Base-by-base conservation (phyloP, 2,329 filamentous ascomycete genomes). In the Neonectria hederae region DNA sequence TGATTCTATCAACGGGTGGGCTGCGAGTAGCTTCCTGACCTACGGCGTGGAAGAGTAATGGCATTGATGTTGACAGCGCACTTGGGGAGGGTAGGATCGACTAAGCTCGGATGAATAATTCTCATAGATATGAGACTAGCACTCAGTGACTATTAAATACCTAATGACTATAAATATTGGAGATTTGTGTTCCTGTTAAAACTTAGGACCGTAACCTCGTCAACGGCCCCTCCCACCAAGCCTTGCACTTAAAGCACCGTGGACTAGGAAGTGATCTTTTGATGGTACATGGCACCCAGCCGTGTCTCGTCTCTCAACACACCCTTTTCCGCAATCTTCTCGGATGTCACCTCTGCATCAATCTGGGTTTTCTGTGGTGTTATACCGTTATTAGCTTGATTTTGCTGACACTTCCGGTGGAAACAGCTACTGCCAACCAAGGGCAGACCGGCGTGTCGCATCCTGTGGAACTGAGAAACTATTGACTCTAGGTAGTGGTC, bases 301-400 rank as follows among this genome's bases (percentile, higher is more conserved):
- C 61, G 67, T 28, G 21, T 66, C 19, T 55, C 70, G 9, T 72
- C 70, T n/a, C 62, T 72, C 2, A 60, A 54, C 42, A 64, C 67
- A 5, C 70, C 69, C 5, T 71, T 71, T 45, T 69, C 70, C 28
- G 69, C 69, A 10, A 72, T 69, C 1, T 72, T 70, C 58, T 64
- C 62, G 14, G 70, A 72, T 61, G 69, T 69, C 0, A 71, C 68
- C 0, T 69, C 69, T 17, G 70, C 67, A 5, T 67, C 69, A 2
- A 67, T 72, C 22, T 72, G 67, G 65, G 67, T 71, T 24, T 65
- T 67, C 7, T 72, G 70, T 19, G 67, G 65, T 70, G 67, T 32
- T 72, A 65, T 46, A 49, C 63, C 4, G 54, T 59, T 11, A 72
- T 72, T 51, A 67, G 70, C 1, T 3, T 67, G 11, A 38, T 71